A percentile compares a stretch with the other conserved stretches of the same genome.
Conservation (phyloP, 2,329 filamentous ascomycete genomes). For the Scopulariopsis brevicaulis region DNA sequence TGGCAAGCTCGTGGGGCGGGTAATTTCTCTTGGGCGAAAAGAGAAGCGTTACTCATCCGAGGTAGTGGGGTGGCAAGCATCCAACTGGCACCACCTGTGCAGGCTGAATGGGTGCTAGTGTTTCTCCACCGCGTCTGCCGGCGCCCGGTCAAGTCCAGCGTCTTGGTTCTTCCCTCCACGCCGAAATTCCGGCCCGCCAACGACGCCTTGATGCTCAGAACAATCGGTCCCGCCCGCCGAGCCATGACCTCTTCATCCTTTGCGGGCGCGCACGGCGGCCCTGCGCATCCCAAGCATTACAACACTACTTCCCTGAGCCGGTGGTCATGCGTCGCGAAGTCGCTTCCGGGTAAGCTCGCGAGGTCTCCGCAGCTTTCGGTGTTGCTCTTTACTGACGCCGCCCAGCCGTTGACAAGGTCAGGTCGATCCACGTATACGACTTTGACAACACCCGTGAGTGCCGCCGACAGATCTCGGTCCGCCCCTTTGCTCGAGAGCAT, state of each 20-base stretch:
- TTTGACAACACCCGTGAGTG: conserved; percentile 86
- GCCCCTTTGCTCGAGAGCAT: not conserved
- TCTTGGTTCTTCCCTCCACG: not conserved
- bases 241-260: conserved; percentile 28
- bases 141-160: not conserved
- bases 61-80: not conserved
- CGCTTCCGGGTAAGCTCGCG: conserved; percentile 48
- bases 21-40: not conserved
- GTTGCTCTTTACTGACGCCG: conserved; percentile 6
- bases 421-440: conserved; percentile 83
- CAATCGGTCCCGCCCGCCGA: conserved; percentile 8
- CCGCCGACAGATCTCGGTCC: not conserved
- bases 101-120: not conserved
- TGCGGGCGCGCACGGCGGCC: conserved; percentile 21
- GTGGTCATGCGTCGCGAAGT: conserved; percentile 70
- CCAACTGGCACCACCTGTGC: not conserved
- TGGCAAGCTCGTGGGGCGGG: not conserved
- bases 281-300: conserved; percentile 12
- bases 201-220: conserved; percentile 1
- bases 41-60: not conserved
- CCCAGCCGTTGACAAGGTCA: conserved; percentile 55
- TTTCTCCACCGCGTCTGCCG: not conserved
- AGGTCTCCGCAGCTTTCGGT: not conserved
- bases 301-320: conserved; percentile 69
- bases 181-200: not conserved